Evolutionary conservation across 2,329 filamentous ascomycete genomes (phyloP), one percentile per base, ranked within the genome.

Genomic region (Pestalotiopsis fici): DNA sequence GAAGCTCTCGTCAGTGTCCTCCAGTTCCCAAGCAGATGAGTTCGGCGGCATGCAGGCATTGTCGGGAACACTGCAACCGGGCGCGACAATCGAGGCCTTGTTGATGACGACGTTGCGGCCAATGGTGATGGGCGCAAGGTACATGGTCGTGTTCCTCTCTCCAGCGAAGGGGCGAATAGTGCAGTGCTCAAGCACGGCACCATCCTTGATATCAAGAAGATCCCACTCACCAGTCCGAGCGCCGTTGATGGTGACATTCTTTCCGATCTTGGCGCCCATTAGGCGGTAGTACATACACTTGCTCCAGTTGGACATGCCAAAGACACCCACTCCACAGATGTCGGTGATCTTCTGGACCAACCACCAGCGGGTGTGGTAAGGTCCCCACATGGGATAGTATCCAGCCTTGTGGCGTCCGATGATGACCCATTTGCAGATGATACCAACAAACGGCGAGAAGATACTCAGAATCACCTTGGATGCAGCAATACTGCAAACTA

Each of bases 301-400:
- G 0, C 80, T 81, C 39, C 69, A 76, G 59, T 85, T 80, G 57
- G 77, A 79, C 62, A 76, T 68, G 25, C 73, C 74, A 68, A 86
- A 87, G 37, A 83, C 67, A 1, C 86, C 85, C 66, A 78, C 80
- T 18, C 86, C 86, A 66, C 80, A 81, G 13, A 87, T 76, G 43
- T 80, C 79, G 3, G 85, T 77, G 23, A 83, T 82, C 76, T 88
- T 88, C 72, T 88, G 83, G 1, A 83, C 82, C 65, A 88, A 70
- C 87, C 87, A 89, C 87, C 87, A 89, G 9, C 85, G 80, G 0
- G 85, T 88, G 72, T 88, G 86, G 71, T 88, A 88, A 1, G 73
- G 69, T 1, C 85, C 86, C 87, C 87, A 89, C 86, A 89, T 89
- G 2, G 87, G 86, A 70, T 85, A 88, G 2, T 87, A 73, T 0